Evolutionary conservation across 208 protist genomes (phyloP).

Genomic region (Zelonia costaricensis): DNA sequence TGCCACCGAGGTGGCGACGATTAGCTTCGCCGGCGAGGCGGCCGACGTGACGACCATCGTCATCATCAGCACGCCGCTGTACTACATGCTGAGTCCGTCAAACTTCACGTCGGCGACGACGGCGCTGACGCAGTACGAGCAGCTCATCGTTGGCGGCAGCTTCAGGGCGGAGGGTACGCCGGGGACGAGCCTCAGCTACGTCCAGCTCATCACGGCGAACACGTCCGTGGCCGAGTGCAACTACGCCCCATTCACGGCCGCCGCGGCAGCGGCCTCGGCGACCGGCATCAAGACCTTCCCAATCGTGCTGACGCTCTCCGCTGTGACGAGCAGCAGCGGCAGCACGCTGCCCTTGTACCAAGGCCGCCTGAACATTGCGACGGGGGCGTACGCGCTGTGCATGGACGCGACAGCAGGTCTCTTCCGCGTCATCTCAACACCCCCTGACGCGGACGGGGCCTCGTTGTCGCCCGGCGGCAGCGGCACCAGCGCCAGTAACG

Average conservation of each 20-base stretch:
- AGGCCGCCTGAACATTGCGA: slow-evolving; percentile 40
- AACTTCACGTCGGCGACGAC: slow-evolving; percentile 55
- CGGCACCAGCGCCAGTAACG: slow-evolving; percentile 5
- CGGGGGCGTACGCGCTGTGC: slow-evolving; percentile 71
- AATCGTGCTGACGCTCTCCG: slow-evolving; percentile 19
- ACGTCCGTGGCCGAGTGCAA: slow-evolving; percentile 68
- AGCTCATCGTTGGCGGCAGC: slow-evolving; percentile 59
- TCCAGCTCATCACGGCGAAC: slow-evolving; percentile 45
- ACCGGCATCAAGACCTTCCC: slow-evolving; percentile 23
- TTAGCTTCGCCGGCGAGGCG: slow-evolving; percentile 37
- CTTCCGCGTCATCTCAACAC: slow-evolving; percentile 52
- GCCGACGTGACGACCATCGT: slow-evolving; percentile 29
- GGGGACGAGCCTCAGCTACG: slow-evolving; percentile 20
- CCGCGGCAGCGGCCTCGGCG: slow-evolving; percentile 28
- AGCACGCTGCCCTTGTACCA: slow-evolving; percentile 23
- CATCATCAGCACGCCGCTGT: slow-evolving; percentile 55
- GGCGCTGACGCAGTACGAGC: slow-evolving; percentile 62
- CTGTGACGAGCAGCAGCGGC: slow-evolving; percentile 11
- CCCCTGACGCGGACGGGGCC: slow-evolving; percentile 17
- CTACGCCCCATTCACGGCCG: slow-evolving; percentile 67
- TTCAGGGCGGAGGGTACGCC: slow-evolving; percentile 33
- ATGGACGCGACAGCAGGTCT: slow-evolving; percentile 50
- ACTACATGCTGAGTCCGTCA: slow-evolving; percentile 50
- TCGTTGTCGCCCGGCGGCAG: not conserved
- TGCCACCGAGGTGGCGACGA: slow-evolving; percentile 63